Evolutionary conservation across 1,284 basidiomycete genomes (phyloP).

Genomic region (Cystobasidium sp.): DNA sequence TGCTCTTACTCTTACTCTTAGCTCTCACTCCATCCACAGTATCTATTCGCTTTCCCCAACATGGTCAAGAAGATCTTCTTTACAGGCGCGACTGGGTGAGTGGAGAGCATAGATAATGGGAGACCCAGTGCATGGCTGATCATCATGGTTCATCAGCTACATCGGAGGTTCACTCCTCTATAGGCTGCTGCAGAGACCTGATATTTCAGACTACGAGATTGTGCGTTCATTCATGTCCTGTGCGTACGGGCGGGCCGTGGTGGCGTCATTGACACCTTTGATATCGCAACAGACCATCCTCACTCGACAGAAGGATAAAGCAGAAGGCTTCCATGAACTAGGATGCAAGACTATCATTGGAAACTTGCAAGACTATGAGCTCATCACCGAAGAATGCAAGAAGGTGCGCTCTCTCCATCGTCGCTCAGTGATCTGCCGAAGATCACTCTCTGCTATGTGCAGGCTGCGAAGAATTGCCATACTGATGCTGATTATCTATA

Average conservation of each 20-base stretch:
- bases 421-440: not conserved
- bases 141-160: not conserved
- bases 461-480: not conserved
- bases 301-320: conserved; percentile 25
- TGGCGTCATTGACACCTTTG: not conserved
- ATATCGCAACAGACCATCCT: conserved; percentile 12
- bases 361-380: conserved; percentile 21
- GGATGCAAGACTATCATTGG: conserved; percentile 33
- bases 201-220: conserved; percentile 26
- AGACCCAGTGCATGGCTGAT: not conserved
- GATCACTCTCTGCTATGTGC: not conserved
- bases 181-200: conserved; percentile 7
- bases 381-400: conserved; percentile 26
- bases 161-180: conserved; percentile 27
- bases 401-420: not conserved
- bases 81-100: conserved; percentile 35
- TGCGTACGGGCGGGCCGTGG: not conserved
- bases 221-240: not conserved
- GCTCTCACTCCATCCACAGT: not conserved
- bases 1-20: no score
- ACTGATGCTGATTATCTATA: not conserved
- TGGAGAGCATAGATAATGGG: not conserved
- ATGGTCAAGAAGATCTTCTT: conserved; percentile 41
- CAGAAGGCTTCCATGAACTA: conserved; percentile 29
- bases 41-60: not conserved